These are phyloP conservation scores for Trichomonas gallinae DNA, from an alignment of 208 protist species.

Conservation along the genomic window DNA sequence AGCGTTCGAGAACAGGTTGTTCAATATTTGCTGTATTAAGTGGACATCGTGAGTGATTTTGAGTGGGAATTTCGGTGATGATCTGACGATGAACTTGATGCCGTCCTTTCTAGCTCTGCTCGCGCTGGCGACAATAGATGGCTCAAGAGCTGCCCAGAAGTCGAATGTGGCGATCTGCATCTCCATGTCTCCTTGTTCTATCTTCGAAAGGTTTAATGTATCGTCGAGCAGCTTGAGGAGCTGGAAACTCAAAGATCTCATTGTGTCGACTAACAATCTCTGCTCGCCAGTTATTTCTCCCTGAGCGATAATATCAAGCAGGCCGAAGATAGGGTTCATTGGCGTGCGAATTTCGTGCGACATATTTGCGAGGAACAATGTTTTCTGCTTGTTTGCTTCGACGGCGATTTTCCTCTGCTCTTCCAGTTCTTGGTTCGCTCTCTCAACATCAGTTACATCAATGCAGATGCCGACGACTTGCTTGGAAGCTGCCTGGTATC, in stretches of 20 bases:
- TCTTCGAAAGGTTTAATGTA: not conserved
- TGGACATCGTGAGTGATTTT: constrained; percentile 33
- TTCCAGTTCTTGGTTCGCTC: not conserved
- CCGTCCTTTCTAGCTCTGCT: not conserved
- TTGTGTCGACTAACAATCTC: not conserved
- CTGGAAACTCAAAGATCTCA: not conserved
- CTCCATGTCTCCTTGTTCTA: constrained; percentile 10
- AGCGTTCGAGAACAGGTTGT: constrained; percentile 43
- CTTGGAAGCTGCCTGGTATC: not conserved
- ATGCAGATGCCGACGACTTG: not conserved
- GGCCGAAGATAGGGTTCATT: constrained; percentile 43
- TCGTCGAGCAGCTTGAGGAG: not conserved
- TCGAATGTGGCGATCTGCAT: not conserved
- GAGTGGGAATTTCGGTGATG: not conserved
- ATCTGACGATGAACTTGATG: not conserved
- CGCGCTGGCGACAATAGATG: not conserved
- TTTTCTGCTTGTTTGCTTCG: not conserved
- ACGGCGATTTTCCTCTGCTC: not conserved
- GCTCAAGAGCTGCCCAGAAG: not conserved
- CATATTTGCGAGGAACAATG: constrained; percentile 41
- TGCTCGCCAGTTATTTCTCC: constrained; percentile 9
- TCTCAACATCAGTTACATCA: not conserved
- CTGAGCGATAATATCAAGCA: constrained; percentile 11
- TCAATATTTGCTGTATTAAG: constrained; percentile 38
- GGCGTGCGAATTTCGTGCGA: constrained; percentile 51